Evolutionary conservation across 2,329 filamentous ascomycete species (phyloP), one percentile per base, ranked within the genome.

Genomic region (Gaeumannomyces tritici): DNA sequence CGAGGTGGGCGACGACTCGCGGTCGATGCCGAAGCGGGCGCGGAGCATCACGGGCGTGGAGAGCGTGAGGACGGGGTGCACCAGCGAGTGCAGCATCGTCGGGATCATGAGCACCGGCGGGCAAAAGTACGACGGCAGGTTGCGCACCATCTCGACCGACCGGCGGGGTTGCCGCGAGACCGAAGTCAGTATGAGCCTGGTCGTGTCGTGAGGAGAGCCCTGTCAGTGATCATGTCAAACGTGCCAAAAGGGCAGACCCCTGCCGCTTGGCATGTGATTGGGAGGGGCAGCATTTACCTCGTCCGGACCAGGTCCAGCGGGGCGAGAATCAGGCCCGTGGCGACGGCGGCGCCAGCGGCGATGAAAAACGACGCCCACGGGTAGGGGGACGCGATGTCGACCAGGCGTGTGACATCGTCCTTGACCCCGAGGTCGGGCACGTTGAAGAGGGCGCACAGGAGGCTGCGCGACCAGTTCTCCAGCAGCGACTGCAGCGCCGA

Each of bases 231-330:
- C 59, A 57, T 33, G 58, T 27, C 35, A n/a, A n/a, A n/a, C n/a
- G 31, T 4, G 31, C 12, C 31, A 2, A 18, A 27, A 35, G 58
- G n/a, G n/a, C n/a, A n/a, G n/a, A 12, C 9, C 35, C 12, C 15
- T 9, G 35, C 21, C 33, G n/a, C 42, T 28, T 59, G 24, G 9
- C 55, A 57, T 47, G 60, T 28, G 42, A 51, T n/a, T 18, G 21
- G 6, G 42, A 51, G 42, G 42, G 42, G 42, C 42, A 6, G 15
- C 11, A 83, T 84, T 60, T 74, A 82, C 80, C 79, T 77, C 60
- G 93, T 98, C 67, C 95, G 88, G 57, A 97, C 87, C 35, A 96
- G 85, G 73, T 99, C 95, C 57, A 99, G 80, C 0, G 95, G 95
- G 1, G 93, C 86, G 18, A 99, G 85, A 28, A 93, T 79, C 12